Conservation (phyloP, 1,284 basidiomycete genomes). For the Amylostereum chailletii region DNA sequence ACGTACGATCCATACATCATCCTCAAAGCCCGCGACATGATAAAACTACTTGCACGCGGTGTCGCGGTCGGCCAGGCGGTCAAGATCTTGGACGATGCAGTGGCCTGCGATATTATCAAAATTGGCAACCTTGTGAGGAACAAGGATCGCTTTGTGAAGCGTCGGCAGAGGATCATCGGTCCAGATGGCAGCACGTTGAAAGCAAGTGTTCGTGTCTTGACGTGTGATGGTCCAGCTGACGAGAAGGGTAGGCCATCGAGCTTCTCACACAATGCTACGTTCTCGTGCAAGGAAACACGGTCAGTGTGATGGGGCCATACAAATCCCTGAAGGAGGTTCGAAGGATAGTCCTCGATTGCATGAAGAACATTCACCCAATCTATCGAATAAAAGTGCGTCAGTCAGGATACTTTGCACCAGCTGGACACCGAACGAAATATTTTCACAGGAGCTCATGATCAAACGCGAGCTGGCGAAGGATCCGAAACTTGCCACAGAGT, state of each 20-base stretch:
- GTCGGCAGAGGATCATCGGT: slow-evolving; percentile 93
- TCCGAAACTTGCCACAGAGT: slow-evolving; percentile 88
- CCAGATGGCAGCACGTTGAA: slow-evolving; percentile 96
- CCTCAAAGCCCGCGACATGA: slow-evolving; percentile 91
- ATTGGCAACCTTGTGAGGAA: slow-evolving; percentile 92
- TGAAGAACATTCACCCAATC: slow-evolving; percentile 99
- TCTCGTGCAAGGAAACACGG: slow-evolving; percentile 96
- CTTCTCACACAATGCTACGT: slow-evolving; percentile 96
- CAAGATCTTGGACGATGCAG: slow-evolving; percentile 85
- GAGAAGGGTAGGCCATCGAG: slow-evolving; percentile 78
- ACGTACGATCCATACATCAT: slow-evolving; percentile 96
- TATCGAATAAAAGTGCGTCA: slow-evolving; percentile 88
- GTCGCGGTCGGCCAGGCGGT: slow-evolving; percentile 81
- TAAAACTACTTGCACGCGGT: slow-evolving; percentile 91
- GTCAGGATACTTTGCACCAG: not conserved
- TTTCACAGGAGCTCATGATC: slow-evolving; percentile 90
- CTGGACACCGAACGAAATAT: not conserved
- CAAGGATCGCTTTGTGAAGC: slow-evolving; percentile 96
- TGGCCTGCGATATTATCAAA: slow-evolving; percentile 97
- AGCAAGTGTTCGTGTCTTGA: slow-evolving; percentile 32
- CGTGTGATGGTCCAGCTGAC: not conserved
- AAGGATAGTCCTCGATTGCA: slow-evolving; percentile 93
- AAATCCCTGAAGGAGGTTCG: slow-evolving; percentile 95
- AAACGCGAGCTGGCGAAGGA: slow-evolving; percentile 97
- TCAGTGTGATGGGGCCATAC: slow-evolving; percentile 95